These are phyloP conservation scores for Elsinoe batatas DNA, from an alignment of 2,329 filamentous ascomycete species.

Conservation along the genomic window DNA sequence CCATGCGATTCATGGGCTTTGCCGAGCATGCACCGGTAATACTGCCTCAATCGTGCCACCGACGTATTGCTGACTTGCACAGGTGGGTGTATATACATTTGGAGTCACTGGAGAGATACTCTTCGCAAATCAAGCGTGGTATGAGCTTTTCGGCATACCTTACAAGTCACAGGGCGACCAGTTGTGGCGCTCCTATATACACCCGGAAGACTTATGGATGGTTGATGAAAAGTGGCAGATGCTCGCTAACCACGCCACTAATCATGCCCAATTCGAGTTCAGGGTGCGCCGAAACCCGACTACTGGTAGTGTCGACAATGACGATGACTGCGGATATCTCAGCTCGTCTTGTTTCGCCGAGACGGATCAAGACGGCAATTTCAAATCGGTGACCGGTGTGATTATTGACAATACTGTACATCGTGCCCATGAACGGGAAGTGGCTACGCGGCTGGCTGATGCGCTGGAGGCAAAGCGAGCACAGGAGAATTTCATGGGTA, in stretches of 20 bases:
- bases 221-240: constrained; percentile 7
- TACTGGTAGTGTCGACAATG: not conserved
- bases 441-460: constrained; percentile 24
- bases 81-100: constrained; percentile 10
- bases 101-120: not conserved
- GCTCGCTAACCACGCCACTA: not conserved
- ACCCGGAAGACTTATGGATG: not conserved
- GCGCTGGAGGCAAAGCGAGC: constrained; percentile 29
- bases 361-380: not conserved
- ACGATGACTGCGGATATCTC: not conserved
- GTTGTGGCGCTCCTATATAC: not conserved
- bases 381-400: constrained; percentile 4
- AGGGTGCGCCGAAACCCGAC: not conserved
- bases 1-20: not conserved
- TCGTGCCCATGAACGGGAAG: constrained; percentile 2
- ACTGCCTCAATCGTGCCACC: not conserved
- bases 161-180: not conserved
- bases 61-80: not conserved
- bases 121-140: constrained; percentile 10
- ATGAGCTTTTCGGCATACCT: not conserved
- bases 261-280: constrained; percentile 10
- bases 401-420: constrained; percentile 4
- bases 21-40: constrained; percentile 6
- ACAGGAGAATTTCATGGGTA: constrained; percentile 16
- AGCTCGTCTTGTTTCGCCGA: constrained; percentile 8